Evolutionary conservation across 768 basidiomycete genomes (phyloP), one percentile per base, ranked within the genome.

Genomic region (Leccinum pellstonianum): DNA sequence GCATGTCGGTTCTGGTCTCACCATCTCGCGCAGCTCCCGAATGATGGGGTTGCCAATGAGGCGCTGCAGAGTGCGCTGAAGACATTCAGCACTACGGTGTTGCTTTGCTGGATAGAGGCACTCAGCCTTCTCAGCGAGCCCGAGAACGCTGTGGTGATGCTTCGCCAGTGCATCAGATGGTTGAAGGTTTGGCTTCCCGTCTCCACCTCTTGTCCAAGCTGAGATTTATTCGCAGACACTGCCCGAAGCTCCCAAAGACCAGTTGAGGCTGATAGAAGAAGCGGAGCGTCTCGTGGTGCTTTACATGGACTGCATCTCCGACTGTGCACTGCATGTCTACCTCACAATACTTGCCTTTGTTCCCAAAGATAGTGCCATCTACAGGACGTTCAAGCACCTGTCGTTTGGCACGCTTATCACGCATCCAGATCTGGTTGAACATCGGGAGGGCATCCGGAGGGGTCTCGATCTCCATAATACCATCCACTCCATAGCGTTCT

Each of bases 321-420:
- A 69, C 17, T 66, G 57, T 43, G 68, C 68, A 11, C 50, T 69
- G 14, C 68, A 68, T 23, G 56, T 66, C 17, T 58, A 68, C 31
- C 51, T 59, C 25, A 55, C 68, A 1, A 62, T 57, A 2, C 46
- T 66, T 35, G 21, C 38, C 7, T 50, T 62, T 43, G 31, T 33
- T 17, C 54, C 59, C 10, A 15, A 12, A 5, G 27, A 27, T 1
- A 60, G 47, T 11, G n/a, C 48, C 38, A 33, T 69, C 9, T 43
- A 50, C 29, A 54, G 52, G 11, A 59, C 54, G 3, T 68, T 60
- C 35, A 52, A 58, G 43, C 58, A 59, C 37, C 62, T 61, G 8
- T 55, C 53, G 5, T 37, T 46, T 4, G 62, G 57, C 1, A 59
- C 37, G 1, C 25, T 64, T 3, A 25, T 25, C 5, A 9, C 43